Percentiles rank a stretch among this genome's conserved stretches.
phyloP scores from a whole-genome alignment of 179 eudicot species.

The Amaranthus tricolor region DNA sequence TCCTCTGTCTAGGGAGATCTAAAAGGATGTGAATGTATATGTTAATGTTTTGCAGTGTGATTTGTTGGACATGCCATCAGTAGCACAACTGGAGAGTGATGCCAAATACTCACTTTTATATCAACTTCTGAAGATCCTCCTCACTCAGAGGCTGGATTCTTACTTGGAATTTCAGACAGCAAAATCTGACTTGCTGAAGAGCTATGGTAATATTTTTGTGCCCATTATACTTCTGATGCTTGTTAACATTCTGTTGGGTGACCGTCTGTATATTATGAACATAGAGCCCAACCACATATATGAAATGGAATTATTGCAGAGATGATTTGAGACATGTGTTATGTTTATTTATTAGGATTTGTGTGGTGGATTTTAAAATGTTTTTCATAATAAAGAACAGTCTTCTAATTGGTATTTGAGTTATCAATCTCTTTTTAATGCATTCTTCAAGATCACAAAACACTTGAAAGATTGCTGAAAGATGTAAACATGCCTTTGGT shows the following conservation, averaged over 20 bases:
- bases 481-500: neutral
- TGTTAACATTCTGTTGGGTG: neutral
- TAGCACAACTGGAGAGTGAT: constrained; percentile 84
- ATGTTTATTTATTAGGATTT: neutral
- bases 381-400: neutral
- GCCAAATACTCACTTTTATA: constrained; percentile 51
- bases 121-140: constrained; percentile 79
- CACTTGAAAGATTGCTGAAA: neutral
- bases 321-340: too few relatives aligned
- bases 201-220: constrained; percentile 51
- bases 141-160: constrained; percentile 75
- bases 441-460: neutral
- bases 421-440: neutral
- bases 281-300: too few relatives aligned
- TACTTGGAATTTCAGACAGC: constrained; percentile 66
- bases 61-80: constrained; percentile 81
- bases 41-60: constrained; percentile 58
- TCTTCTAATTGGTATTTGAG: neutral
- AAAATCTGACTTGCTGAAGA: constrained; percentile 54
- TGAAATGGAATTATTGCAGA: too few relatives aligned
- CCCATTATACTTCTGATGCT: neutral
- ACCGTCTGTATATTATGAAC: too few relatives aligned
- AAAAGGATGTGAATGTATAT: neutral
- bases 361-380: neutral
- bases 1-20: neutral